phyloP scores from a whole-genome alignment of 176 grass and related monocot species.

The Dactylis glomerata region DNA sequence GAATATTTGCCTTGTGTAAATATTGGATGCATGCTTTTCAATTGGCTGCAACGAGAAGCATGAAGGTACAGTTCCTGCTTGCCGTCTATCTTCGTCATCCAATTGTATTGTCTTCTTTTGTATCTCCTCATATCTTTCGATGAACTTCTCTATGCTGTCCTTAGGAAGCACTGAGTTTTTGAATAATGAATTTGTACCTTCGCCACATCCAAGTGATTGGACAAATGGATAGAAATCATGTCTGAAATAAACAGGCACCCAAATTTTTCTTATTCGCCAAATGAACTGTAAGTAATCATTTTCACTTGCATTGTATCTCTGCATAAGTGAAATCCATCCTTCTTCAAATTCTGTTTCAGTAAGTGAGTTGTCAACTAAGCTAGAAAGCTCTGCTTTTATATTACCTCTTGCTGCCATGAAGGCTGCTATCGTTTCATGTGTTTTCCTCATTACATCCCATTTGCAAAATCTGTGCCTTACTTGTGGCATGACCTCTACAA shows the following conservation, averaged over 20 bases:
- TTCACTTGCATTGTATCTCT: constrained; percentile 18
- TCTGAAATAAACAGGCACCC: constrained; percentile 29
- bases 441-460: constrained; percentile 27
- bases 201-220: constrained; percentile 6
- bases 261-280: constrained; percentile 27
- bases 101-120: constrained; percentile 4
- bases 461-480: constrained; percentile 11
- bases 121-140: constrained; percentile 17
- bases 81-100: constrained; percentile 15
- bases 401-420: neutral
- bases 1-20: constrained; percentile 33
- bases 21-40: constrained; percentile 9
- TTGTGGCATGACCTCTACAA: constrained; percentile 6
- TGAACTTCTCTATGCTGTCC: constrained; percentile 26
- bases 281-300: constrained; percentile 19
- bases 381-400: neutral
- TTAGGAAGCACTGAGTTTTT: constrained; percentile 12
- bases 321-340: constrained; percentile 21
- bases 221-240: constrained; percentile 23
- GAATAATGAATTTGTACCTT: constrained; percentile 18
- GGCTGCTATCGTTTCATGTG: constrained; percentile 2
- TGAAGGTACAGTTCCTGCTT: constrained; percentile 5
- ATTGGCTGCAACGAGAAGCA: constrained; percentile 7
- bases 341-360: constrained; percentile 17
- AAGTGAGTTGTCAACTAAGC: neutral